Evolutionary conservation across 495 filamentous ascomycete species (phyloP).

Genomic region (Cercophora newfieldiana): DNA sequence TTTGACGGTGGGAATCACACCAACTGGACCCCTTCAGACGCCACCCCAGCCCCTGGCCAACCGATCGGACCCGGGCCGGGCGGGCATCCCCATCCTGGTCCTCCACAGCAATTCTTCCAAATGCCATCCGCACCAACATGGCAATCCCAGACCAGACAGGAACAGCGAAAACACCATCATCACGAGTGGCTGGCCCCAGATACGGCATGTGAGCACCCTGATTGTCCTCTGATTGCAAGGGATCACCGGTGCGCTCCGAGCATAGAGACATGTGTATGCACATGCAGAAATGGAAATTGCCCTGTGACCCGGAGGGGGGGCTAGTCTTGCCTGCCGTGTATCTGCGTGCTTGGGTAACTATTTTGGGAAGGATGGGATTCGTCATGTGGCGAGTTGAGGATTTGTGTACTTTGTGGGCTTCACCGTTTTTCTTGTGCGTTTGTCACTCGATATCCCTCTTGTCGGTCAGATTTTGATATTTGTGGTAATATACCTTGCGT

Average conservation of each 20-base stretch:
- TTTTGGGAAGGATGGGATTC: not conserved
- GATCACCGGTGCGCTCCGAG: conserved; percentile 12
- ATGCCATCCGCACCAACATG: not conserved
- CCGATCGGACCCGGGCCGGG: not conserved
- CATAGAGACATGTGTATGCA: conserved; percentile 9
- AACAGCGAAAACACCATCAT: conserved; percentile 21
- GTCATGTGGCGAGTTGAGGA: not conserved
- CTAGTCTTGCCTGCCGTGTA: not conserved
- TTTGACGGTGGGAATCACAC: conserved; percentile 3
- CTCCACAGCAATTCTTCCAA: not conserved
- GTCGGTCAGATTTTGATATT: not conserved
- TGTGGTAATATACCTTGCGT: not conserved
- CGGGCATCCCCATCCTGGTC: too few species aligned
- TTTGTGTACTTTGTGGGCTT: not conserved
- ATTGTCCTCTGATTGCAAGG: conserved; percentile 17
- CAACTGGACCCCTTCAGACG: not conserved
- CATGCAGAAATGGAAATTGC: conserved; percentile 10
- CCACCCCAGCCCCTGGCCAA: not conserved
- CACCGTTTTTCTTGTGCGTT: not conserved
- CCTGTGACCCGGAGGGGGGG: not conserved
- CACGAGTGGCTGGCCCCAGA: conserved; percentile 24
- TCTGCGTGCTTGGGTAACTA: not conserved
- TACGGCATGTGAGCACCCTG: conserved; percentile 21
- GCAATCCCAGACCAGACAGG: not conserved
- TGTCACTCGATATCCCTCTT: not conserved